Percentiles rank a stretch among this genome's conserved stretches.
Evolutionary conservation across 2,329 filamentous ascomycete species (phyloP).

Genomic region (Cadophora sp.): DNA sequence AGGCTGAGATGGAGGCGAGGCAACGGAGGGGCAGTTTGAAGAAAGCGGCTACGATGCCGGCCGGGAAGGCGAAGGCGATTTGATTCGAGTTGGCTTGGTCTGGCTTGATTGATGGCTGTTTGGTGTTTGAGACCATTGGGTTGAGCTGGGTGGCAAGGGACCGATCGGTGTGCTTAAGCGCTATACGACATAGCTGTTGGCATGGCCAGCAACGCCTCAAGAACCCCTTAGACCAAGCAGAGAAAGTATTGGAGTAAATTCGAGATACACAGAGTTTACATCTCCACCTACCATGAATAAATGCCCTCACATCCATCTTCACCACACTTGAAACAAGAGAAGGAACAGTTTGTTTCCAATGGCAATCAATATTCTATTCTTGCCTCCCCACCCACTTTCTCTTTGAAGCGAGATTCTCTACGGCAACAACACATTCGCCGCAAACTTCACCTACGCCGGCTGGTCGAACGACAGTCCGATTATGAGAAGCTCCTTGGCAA

Average conservation of each 20-base stretch:
- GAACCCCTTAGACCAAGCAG: too few relatives aligned
- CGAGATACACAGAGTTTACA: not conserved
- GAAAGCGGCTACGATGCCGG: conserved; percentile 26
- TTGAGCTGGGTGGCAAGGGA: not conserved
- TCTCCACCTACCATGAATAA: not conserved
- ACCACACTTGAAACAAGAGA: not conserved
- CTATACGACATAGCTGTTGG: not conserved
- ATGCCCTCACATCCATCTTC: not conserved
- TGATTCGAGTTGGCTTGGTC: conserved; percentile 17
- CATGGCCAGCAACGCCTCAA: too few relatives aligned
- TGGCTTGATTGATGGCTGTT: not conserved
- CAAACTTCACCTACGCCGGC: too few relatives aligned
- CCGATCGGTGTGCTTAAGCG: conserved; percentile 1
- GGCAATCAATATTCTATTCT: not conserved
- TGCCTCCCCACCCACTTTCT: not conserved
- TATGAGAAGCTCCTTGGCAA: too few relatives aligned
- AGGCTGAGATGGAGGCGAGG: conserved; percentile 53
- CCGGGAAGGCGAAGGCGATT: conserved; percentile 24
- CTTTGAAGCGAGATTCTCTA: too few relatives aligned
- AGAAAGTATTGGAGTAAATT: too few relatives aligned
- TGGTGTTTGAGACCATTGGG: not conserved
- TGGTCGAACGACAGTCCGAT: too few relatives aligned
- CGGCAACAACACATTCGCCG: too few relatives aligned
- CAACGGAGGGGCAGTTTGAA: conserved; percentile 35
- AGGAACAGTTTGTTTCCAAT: not conserved